Evolutionary conservation across 257 asterid species (phyloP).

Genomic region (Nicotiana undulata): DNA sequence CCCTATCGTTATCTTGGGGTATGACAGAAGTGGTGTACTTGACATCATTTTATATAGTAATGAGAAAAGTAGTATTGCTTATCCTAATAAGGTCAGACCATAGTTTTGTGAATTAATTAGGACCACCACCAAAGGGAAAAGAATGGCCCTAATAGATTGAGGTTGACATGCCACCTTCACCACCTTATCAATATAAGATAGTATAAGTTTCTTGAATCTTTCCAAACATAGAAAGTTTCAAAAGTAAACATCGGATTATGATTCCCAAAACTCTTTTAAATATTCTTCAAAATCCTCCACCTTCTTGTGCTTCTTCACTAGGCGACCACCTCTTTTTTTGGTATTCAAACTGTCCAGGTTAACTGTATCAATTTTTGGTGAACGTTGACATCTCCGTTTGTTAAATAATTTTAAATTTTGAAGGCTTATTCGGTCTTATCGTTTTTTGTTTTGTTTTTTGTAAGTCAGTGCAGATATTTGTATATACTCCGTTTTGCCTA

Average conservation of each 20-base stretch:
- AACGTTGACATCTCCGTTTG: not conserved
- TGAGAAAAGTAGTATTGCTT: not conserved
- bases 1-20: no score
- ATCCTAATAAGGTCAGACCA: not conserved
- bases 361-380: not conserved
- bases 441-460: no score
- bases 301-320: no score
- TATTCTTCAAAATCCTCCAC: not conserved
- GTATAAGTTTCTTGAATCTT: no score
- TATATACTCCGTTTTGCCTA: not conserved
- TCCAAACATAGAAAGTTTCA: not conserved
- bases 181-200: not conserved
- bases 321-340: no score
- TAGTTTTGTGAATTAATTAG: not conserved
- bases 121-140: not conserved
- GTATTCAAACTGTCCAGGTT: not conserved
- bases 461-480: not conserved
- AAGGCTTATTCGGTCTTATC: not conserved
- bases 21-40: not conserved
- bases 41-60: not conserved
- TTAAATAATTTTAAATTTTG: no score
- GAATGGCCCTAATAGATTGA: not conserved
- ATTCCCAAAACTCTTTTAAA: not conserved
- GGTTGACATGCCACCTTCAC: not conserved
- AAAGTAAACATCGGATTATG: not conserved